Evolutionary conservation across 2,329 filamentous ascomycete species (phyloP).

Genomic region (Fusarium sp.): DNA sequence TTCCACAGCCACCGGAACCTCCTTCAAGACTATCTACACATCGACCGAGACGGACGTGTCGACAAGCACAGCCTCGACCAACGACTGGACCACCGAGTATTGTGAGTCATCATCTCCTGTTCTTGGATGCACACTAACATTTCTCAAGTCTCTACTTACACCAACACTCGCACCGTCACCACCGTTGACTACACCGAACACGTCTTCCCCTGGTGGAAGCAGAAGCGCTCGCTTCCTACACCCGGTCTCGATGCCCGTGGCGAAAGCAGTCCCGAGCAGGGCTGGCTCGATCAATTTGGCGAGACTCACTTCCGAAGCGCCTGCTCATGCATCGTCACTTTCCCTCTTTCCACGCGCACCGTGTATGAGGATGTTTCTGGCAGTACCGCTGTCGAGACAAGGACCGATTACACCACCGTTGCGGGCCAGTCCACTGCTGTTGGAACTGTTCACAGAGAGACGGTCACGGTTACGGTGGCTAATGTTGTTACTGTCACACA

Average conservation of each 20-base stretch:
- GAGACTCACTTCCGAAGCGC: constrained; percentile 15
- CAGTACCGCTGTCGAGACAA: background rate
- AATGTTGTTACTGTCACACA: background rate
- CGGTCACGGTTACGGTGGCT: constrained; percentile 6
- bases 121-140: background rate
- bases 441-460: constrained; percentile 11
- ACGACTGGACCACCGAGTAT: constrained; percentile 2
- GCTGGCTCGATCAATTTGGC: constrained; percentile 15
- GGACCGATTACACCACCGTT: background rate
- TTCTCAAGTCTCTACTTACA: background rate
- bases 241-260: background rate
- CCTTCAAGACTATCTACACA: background rate
- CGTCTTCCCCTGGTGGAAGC: constrained; percentile 11
- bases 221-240: constrained; percentile 9
- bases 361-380: background rate
- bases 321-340: constrained; percentile 18
- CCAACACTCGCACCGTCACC: background rate
- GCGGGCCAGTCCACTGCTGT: background rate
- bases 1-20: constrained; percentile 8
- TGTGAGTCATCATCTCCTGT: background rate
- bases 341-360: constrained; percentile 17
- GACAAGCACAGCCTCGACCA: background rate
- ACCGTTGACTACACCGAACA: constrained; percentile 9
- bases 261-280: background rate
- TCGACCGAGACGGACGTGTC: background rate